Percentiles rank a stretch among this genome's conserved stretches.
Conservation (phyloP, 768 basidiomycete genomes). For the Rossbeevera mucosa region DNA sequence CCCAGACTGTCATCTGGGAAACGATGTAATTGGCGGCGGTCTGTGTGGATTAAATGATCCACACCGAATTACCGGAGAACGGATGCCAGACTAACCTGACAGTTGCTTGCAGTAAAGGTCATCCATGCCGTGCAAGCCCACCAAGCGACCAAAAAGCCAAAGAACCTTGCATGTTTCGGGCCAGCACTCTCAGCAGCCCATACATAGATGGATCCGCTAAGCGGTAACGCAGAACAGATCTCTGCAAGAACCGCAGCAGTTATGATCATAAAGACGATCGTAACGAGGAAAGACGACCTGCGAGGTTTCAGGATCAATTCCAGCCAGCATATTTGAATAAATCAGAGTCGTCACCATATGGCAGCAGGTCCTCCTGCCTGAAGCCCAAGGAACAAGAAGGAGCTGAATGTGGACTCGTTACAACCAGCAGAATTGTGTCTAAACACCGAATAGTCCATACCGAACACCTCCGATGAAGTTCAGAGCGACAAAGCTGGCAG, state of each 20-base stretch:
- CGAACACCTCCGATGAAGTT: constrained; percentile 88
- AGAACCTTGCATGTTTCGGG: constrained; percentile 77
- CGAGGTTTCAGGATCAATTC: constrained; percentile 8
- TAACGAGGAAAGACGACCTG: constrained; percentile 83
- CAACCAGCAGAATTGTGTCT: constrained; percentile 2
- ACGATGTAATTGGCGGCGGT: constrained; percentile 88
- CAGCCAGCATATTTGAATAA: background rate
- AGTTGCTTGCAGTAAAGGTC: constrained; percentile 86
- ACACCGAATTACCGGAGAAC: background rate
- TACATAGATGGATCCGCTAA: constrained; percentile 90
- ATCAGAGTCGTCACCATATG: constrained; percentile 50
- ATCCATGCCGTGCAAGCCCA: constrained; percentile 97
- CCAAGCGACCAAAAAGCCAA: constrained; percentile 89
- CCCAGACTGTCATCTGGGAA: constrained; percentile 78
- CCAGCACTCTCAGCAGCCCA: constrained; percentile 95
- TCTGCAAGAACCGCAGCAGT: constrained; percentile 86
- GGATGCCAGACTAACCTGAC: constrained; percentile 51
- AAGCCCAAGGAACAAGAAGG: constrained; percentile 75
- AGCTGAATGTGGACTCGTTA: constrained; percentile 36
- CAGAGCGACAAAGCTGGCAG: constrained; percentile 82
- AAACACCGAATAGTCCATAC: constrained; percentile 33
- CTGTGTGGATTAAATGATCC: constrained; percentile 34
- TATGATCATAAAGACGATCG: constrained; percentile 83
- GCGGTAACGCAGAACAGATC: constrained; percentile 81
- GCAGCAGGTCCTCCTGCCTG: constrained; percentile 85